Conservation (phyloP, 495 filamentous ascomycete genomes). For the Aspergillus conjunctus region DNA sequence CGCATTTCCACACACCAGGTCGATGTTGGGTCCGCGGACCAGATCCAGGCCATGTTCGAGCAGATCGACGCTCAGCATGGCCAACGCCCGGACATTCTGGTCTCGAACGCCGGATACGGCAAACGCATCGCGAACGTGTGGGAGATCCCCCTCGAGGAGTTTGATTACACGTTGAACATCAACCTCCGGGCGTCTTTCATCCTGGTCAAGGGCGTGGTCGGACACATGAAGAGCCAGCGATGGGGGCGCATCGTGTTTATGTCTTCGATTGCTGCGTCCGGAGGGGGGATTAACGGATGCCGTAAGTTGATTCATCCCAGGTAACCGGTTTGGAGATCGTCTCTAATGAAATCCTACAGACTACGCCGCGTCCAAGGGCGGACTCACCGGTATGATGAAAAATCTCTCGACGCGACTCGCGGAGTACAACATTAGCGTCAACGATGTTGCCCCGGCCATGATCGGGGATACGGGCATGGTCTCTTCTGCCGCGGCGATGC, state of each 20-base stretch:
- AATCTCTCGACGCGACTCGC: slow-evolving; percentile 65
- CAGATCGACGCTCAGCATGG: slow-evolving; percentile 55
- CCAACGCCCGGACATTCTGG: slow-evolving; percentile 61
- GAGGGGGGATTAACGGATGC: slow-evolving; percentile 68
- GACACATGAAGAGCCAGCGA: slow-evolving; percentile 60
- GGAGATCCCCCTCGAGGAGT: slow-evolving; percentile 62
- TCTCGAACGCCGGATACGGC: slow-evolving; percentile 60
- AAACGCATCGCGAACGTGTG: slow-evolving; percentile 52
- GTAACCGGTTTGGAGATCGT: not conserved
- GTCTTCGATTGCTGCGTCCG: slow-evolving; percentile 66
- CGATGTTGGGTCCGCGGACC: slow-evolving; percentile 54
- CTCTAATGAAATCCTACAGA: slow-evolving; percentile 37
- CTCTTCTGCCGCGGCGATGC: slow-evolving; percentile 56
- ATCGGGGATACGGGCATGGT: slow-evolving; percentile 71
- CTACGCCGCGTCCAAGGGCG: slow-evolving; percentile 66
- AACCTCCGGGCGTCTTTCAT: slow-evolving; percentile 69
- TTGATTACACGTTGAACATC: slow-evolving; percentile 65
- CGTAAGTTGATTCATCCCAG: slow-evolving; percentile 38
- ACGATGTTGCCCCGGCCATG: slow-evolving; percentile 75
- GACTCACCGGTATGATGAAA: slow-evolving; percentile 67
- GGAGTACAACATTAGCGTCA: slow-evolving; percentile 67
- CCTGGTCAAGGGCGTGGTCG: slow-evolving; percentile 63
- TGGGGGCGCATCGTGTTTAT: slow-evolving; percentile 73
- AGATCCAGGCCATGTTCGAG: slow-evolving; percentile 54
- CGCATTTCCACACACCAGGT: slow-evolving; percentile 58